Evolutionary conservation across 495 filamentous ascomycete genomes (phyloP).

Genomic region (Penicillium subrubescens): DNA sequence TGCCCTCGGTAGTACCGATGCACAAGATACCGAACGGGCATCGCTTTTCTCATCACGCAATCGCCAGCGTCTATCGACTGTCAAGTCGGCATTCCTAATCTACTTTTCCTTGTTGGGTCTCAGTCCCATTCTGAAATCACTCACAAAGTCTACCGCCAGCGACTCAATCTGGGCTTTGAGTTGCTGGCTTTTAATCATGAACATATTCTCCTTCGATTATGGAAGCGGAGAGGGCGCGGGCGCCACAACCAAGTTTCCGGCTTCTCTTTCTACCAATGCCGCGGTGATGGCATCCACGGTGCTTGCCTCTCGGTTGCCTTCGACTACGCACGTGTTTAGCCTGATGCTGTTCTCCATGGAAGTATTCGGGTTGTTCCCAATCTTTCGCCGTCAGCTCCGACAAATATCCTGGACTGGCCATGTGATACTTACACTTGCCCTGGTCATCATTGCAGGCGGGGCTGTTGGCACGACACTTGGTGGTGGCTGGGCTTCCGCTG

Average conservation of each 20-base stretch:
- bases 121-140: slow-evolving; percentile 89
- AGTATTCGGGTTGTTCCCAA: slow-evolving; percentile 94
- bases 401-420: slow-evolving; percentile 85
- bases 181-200: slow-evolving; percentile 88
- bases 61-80: slow-evolving; percentile 67
- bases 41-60: slow-evolving; percentile 58
- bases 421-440: slow-evolving; percentile 70
- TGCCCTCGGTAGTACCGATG: slow-evolving; percentile 11
- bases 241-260: slow-evolving; percentile 66
- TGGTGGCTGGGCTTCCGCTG: slow-evolving; percentile 73
- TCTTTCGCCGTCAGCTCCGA: slow-evolving; percentile 84
- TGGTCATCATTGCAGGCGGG: slow-evolving; percentile 76
- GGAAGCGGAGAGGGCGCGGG: slow-evolving; percentile 60
- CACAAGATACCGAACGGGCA: slow-evolving; percentile 25
- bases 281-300: slow-evolving; percentile 94
- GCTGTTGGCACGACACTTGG: slow-evolving; percentile 74
- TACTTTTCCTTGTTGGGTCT: slow-evolving; percentile 89
- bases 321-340: slow-evolving; percentile 92
- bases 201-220: slow-evolving; percentile 97
- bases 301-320: slow-evolving; percentile 81
- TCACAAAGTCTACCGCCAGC: slow-evolving; percentile 83
- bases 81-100: slow-evolving; percentile 91
- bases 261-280: slow-evolving; percentile 89
- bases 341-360: slow-evolving; percentile 95
- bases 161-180: slow-evolving; percentile 98